Evolutionary conservation across 148 eudicot species (phyloP), one percentile per base, ranked within the genome.

Genomic region (Diospyros kaki): DNA sequence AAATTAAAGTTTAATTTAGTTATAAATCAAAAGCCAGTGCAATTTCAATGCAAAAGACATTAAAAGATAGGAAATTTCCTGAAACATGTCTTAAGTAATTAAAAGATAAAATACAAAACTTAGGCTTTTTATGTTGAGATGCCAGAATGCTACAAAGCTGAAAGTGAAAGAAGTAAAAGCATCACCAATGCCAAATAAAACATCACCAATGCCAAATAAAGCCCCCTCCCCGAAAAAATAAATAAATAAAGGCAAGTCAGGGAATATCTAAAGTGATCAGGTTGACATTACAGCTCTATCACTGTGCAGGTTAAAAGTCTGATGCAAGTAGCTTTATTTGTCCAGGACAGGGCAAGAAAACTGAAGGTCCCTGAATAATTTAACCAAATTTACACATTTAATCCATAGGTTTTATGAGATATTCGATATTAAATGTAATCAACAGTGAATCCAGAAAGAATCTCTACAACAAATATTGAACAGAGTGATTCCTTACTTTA

Each of bases 131-230:
- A 17, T 48, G 71, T 9, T 67, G 55, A 46, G 58, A 44, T 59
- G 17, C 14, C 9, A 41, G 61, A 71, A 56, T 2, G 39, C 39
- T 46, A 41, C 9, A 70, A 70, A 17, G 46, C 39, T 38, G 44
- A 68, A 54, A 58, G 52, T 28, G 62, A 18, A 54, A 72, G 5
- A 44, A 15, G 62, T 55, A 17, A 60, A 72, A 58, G 64, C 63
- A 45, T 28, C 51, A 64, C n/a, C 11, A 43, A 11, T 5, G 5
- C 52, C 52, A 44, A 45, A 52, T 13, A 43, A n/a, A 43, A n/a
- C 63, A 45, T 28, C 51, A 64, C n/a, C 11, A 43, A 11, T 5
- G 5, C 52, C 52, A 44, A 45, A 52, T 13, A 43, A n/a, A 43
- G 3, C 28, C 3, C 15, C 15, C 3, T 14, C 4, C 1, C 1